Conservation (phyloP, 306 rosid genomes). For the Ammopiptanthus mongolicus region DNA sequence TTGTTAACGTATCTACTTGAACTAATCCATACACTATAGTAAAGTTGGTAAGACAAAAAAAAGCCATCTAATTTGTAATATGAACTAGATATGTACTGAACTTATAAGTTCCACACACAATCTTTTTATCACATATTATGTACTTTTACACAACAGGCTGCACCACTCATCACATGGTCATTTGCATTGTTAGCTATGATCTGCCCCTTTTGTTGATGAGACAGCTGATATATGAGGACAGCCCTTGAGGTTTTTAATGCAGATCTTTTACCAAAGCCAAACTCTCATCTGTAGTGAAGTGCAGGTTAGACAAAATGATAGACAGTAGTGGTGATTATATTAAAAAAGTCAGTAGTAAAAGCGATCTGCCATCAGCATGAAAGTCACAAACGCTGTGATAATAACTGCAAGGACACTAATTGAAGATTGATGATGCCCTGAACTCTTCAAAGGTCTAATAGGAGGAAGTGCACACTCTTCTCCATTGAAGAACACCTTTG, state of each 20-base stretch:
- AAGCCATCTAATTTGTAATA: conserved; percentile 26
- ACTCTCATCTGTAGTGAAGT: background rate
- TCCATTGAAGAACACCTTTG: conserved; percentile 76
- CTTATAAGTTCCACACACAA: conserved; percentile 23
- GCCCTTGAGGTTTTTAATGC: background rate
- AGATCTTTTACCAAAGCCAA: background rate
- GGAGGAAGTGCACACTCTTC: conserved; percentile 72
- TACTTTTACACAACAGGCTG: conserved; percentile 31
- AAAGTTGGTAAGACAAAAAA: conserved; percentile 1
- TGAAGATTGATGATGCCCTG: conserved; percentile 20
- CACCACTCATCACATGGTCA: conserved; percentile 12
- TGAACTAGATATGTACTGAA: conserved; percentile 25
- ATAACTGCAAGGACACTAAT: conserved; percentile 23
- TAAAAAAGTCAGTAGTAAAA: conserved; percentile 17
- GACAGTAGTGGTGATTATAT: background rate
- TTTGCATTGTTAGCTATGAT: background rate
- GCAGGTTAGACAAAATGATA: background rate
- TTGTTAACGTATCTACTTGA: background rate
- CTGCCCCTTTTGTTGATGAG: conserved; percentile 13
- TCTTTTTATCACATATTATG: conserved; percentile 17
- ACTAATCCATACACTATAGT: conserved; percentile 25
- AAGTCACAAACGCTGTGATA: conserved; percentile 27
- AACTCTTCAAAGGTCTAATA: conserved; percentile 27
- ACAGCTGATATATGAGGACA: background rate
- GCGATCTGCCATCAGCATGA: conserved; percentile 36